Evolutionary conservation across 306 rosid species (phyloP), one percentile per base, ranked within the genome.

Genomic region (Calophaca sinica): DNA sequence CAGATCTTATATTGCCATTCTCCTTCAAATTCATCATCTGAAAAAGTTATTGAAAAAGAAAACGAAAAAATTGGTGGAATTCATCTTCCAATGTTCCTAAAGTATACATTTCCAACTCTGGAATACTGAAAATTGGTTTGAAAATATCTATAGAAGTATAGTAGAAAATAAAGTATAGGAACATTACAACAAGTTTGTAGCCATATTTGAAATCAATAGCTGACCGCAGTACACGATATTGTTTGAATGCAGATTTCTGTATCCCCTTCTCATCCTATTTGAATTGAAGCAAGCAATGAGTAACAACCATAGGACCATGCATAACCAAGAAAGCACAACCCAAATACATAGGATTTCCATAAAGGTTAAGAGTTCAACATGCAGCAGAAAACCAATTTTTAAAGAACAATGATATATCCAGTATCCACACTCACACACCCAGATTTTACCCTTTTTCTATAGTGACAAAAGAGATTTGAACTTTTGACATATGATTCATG

Each of bases 201-300:
- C 99, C 99, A 62, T 94, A 94, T 94, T 96, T 88, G 87, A 94
- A 92, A 6, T 90, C 89, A 38, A 90, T 88, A 64, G 96, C 96
- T 20, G 85, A 28, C 32, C 86, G 91, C 86, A 94, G 79, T 1
- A 84, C 87, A 7, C 87, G 85, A 50, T 80, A 67, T 87, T 92
- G 97, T 88, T 90, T 92, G 65, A 92, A 73, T 42, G 99, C 99
- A 3, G 96, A 80, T 86, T 92, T 86, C 84, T 94, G 96, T 82
- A 94, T 86, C 82, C 88, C 96, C 85, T 94, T 90, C 84, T 94
- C 99, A 66, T 94, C 99, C 99, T 94, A 82, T 80, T 84, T 15
- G 36, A 77, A 31, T 50, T 62, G 50, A 67, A 69, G 32, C 62
- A 80, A 80, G 50, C 61, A 55, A 59, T 80, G 55, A 80, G 75